Base-by-base conservation (phyloP, 1,139 yeast genomes). In the Candida sanyaensis region DNA sequence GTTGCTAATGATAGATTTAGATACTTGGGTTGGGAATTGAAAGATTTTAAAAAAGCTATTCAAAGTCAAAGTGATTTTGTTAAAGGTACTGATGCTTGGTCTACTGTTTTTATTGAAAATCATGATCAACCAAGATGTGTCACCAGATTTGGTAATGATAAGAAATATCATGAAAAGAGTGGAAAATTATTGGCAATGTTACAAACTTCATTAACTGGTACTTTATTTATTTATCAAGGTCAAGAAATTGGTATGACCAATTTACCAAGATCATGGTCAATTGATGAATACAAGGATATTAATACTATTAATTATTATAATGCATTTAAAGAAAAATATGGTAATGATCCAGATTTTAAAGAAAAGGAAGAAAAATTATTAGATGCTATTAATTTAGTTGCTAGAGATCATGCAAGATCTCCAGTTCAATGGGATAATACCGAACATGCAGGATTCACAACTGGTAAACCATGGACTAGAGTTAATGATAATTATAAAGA, bases 221-320 rank as follows among this genome's bases (percentile, higher is more conserved):
- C 86, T 6, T 65, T 80, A 50, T 81, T 71, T 62, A 63, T 81
- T 37, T 81, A 81, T 61, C 85, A 81, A 60, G 86, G 86, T 47
- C 86, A 81, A 60, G 86, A 81, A 59, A 69, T 81, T 50, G 86
- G 81, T 41, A 78, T 77, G 80, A 71, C 74, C 43, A 81, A 81
- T 55, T 62, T 78, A 34, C 74, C 77, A 36, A 55, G 62, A 45
- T 59, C 63, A 31, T 78, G 84, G 84, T 67, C 72, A 23, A 65
- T 80, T 45, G 69, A 64, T 23, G 83, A 80, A 53, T 81, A 80
- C 60, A 65, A 68, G 55, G 86, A 81, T 57, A 70, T 81, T 50
- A 73, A 76, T 53, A 67, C 80, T 37, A 62, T 69, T 56, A 76
- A 74, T 61, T 75, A 73, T 59, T 75, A 68, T 61, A 58, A 64